Percentiles rank a stretch among this genome's conserved stretches.
Conservation (phyloP, 2,329 filamentous ascomycete genomes). For the Chaetomiaceae sp. region DNA sequence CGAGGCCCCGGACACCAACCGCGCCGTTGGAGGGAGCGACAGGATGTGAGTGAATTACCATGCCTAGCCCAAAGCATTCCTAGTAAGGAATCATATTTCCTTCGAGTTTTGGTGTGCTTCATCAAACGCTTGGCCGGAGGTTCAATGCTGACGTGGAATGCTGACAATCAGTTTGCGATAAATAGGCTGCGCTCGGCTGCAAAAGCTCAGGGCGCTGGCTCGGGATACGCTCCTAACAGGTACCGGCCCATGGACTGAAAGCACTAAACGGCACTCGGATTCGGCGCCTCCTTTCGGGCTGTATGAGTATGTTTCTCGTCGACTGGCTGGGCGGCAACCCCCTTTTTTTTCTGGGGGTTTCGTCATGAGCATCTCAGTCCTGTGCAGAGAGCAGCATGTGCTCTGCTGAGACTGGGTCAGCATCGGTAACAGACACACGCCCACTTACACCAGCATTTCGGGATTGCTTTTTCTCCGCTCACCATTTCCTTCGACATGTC, state of each 20-base stretch:
- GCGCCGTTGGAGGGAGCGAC: slow-evolving; percentile 74
- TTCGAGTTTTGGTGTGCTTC: slow-evolving; percentile 78
- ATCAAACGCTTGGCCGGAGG: slow-evolving; percentile 71
- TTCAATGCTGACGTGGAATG: slow-evolving; percentile 65
- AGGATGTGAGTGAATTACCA: slow-evolving; percentile 91
- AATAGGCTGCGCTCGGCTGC: slow-evolving; percentile 82
- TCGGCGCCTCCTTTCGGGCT: slow-evolving; percentile 21
- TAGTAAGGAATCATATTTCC: slow-evolving; percentile 84
- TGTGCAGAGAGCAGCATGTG: slow-evolving; percentile 9
- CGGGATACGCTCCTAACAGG: slow-evolving; percentile 38
- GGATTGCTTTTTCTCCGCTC: slow-evolving; percentile 27
- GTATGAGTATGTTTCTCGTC: slow-evolving; percentile 24
- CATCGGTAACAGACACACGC: slow-evolving; percentile 25
- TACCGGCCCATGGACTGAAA: slow-evolving; percentile 41
- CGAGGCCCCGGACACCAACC: slow-evolving; percentile 68
- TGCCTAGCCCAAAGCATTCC: slow-evolving; percentile 58
- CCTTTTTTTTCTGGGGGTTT: slow-evolving; percentile 3
- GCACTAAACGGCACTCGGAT: slow-evolving; percentile 25
- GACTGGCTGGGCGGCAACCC: slow-evolving; percentile 19
- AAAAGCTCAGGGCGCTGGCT: slow-evolving; percentile 50
- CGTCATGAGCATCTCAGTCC: slow-evolving; percentile 11
- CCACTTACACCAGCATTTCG: slow-evolving; percentile 19
- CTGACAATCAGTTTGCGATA: slow-evolving; percentile 80
- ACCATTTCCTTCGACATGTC: slow-evolving; percentile 26
- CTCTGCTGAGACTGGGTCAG: slow-evolving; percentile 19